These are phyloP conservation scores for Lumnitzera littorea DNA, from an alignment of 345 rosid genomes.

Conservation along the genomic window DNA sequence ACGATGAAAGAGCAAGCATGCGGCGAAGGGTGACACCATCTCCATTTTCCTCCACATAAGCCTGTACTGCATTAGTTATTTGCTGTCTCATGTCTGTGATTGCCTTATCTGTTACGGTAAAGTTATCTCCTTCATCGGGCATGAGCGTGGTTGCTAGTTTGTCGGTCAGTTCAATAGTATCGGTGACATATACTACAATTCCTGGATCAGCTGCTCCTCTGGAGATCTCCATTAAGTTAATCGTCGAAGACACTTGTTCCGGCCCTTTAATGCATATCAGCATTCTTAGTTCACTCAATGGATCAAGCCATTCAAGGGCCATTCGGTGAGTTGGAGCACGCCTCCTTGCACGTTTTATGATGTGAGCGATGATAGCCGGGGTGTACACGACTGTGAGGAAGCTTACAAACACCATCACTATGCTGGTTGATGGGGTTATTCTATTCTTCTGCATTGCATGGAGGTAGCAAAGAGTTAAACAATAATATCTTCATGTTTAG, in stretches of 20 bases:
- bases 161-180: conserved; percentile 84
- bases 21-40: conserved; percentile 63
- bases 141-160: conserved; percentile 65
- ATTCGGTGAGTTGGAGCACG: conserved; percentile 65
- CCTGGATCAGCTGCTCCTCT: conserved; percentile 68
- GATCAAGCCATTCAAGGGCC: conserved; percentile 81
- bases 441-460: conserved; percentile 28
- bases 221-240: conserved; percentile 81
- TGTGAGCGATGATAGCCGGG: conserved; percentile 56
- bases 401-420: conserved; percentile 38
- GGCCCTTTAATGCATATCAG: conserved; percentile 62
- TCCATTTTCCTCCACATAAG: conserved; percentile 45
- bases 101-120: conserved; percentile 48
- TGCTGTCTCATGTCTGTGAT: conserved; percentile 77
- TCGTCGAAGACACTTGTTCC: conserved; percentile 50
- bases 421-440: conserved; percentile 34
- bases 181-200: conserved; percentile 60
- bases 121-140: conserved; percentile 39
- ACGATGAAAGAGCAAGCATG: conserved; percentile 75
- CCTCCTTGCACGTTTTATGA: conserved; percentile 80
- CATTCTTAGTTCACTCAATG: conserved; percentile 53
- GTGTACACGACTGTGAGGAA: conserved; percentile 54
- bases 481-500: too few species aligned
- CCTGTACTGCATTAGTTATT: conserved; percentile 42
- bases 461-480: neutral